Percentiles rank a stretch among this genome's conserved stretches.
Conservation (phyloP, 495 filamentous ascomycete genomes). For the Recurvomyces mirabilis region DNA sequence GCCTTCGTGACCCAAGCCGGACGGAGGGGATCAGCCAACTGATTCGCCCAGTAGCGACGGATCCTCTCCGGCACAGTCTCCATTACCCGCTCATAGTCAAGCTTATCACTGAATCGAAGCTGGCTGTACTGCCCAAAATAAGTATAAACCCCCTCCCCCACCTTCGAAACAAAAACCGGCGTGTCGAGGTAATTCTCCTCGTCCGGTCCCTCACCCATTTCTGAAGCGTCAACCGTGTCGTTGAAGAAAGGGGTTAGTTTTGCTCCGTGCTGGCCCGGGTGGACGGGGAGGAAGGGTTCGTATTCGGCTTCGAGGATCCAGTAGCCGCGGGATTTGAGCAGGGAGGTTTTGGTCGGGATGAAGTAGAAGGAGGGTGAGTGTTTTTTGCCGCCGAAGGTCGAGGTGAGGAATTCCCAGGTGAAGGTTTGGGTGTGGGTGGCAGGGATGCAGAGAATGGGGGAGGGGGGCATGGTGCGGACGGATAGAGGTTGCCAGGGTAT, state of each 20-base stretch:
- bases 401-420: slow-evolving; percentile 25
- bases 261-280: slow-evolving; percentile 29
- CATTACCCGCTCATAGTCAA: slow-evolving; percentile 28
- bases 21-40: slow-evolving; percentile 19
- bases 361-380: slow-evolving; percentile 29
- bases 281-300: slow-evolving; percentile 27
- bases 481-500: slow-evolving; percentile 11
- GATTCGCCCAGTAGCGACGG: slow-evolving; percentile 26
- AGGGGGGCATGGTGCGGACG: slow-evolving; percentile 12
- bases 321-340: slow-evolving; percentile 20
- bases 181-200: slow-evolving; percentile 18
- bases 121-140: slow-evolving; percentile 31
- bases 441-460: background rate
- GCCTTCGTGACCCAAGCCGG: slow-evolving; percentile 28
- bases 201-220: slow-evolving; percentile 13
- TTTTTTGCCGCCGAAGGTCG: slow-evolving; percentile 21
- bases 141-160: slow-evolving; percentile 17
- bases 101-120: slow-evolving; percentile 27
- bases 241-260: slow-evolving; percentile 32
- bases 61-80: slow-evolving; percentile 25
- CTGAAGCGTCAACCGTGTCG: slow-evolving; percentile 11
- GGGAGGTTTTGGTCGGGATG: slow-evolving; percentile 9
- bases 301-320: slow-evolving; percentile 24
- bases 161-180: slow-evolving; percentile 25
- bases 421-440: slow-evolving; percentile 15